phyloP scores from a whole-genome alignment of 805 yeast species.

The Hanseniaspora jakobsenii region DNA sequence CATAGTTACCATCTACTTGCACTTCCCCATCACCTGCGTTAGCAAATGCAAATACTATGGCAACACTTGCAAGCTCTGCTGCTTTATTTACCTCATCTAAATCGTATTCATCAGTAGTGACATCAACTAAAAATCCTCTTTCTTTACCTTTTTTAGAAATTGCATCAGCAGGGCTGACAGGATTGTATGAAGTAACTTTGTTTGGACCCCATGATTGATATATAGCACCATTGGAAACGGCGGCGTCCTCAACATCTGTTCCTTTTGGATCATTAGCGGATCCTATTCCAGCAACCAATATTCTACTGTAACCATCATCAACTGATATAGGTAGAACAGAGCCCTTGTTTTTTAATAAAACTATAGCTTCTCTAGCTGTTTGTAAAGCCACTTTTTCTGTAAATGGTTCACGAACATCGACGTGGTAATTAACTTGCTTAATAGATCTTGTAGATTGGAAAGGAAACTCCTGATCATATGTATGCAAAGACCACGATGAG shows the following conservation, averaged over 20 bases:
- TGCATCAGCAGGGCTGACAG: conserved; percentile 49
- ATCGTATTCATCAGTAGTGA: conserved; percentile 36
- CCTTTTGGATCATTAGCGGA: conserved; percentile 44
- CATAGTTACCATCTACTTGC: conserved; percentile 45
- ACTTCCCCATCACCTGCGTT: conserved; percentile 50
- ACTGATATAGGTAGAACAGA: conserved; percentile 41
- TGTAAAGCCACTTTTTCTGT: conserved; percentile 39
- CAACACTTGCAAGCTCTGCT: conserved; percentile 40
- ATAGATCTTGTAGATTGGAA: conserved; percentile 45
- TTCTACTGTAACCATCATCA: conserved; percentile 32
- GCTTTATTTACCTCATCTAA: conserved; percentile 33
- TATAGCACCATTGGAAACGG: conserved; percentile 41
- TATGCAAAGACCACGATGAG: conserved; percentile 47
- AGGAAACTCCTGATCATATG: conserved; percentile 44
- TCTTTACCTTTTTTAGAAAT: conserved; percentile 37
- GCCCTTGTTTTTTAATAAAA: conserved; percentile 42
- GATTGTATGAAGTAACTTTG: conserved; percentile 42
- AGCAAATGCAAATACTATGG: conserved; percentile 44
- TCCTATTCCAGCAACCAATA: conserved; percentile 41
- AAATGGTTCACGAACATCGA: conserved; percentile 39
- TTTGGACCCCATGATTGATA: conserved; percentile 60
- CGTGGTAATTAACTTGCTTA: conserved; percentile 41
- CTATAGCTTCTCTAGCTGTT: conserved; percentile 47
- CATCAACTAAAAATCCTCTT: conserved; percentile 37
- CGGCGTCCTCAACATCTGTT: conserved; percentile 42